A percentile compares a stretch with the other conserved stretches of the same genome.
phyloP scores from a whole-genome alignment of 805 yeast species.

The Wickerhamiella nectarea region DNA sequence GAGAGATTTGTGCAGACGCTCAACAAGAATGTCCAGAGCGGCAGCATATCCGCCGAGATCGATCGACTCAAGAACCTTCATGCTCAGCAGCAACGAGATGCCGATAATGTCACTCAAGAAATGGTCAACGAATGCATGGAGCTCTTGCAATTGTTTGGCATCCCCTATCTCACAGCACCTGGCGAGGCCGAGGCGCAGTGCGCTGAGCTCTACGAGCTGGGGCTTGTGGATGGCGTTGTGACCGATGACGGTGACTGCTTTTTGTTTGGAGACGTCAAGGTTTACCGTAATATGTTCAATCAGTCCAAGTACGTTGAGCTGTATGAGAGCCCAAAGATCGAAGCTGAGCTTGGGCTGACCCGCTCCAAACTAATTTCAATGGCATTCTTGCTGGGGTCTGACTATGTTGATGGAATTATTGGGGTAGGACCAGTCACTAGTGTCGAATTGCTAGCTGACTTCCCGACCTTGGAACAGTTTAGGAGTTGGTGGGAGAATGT shows the following conservation, averaged over 20 bases:
- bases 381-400: constrained; percentile 82
- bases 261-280: constrained; percentile 68
- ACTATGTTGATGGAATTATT: constrained; percentile 83
- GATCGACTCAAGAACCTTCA: constrained; percentile 45
- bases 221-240: constrained; percentile 82
- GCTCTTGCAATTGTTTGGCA: constrained; percentile 71
- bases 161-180: constrained; percentile 91
- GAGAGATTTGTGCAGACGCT: constrained; percentile 41
- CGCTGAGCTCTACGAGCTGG: constrained; percentile 56
- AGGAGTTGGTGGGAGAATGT: constrained; percentile 45
- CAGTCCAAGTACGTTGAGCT: constrained; percentile 87
- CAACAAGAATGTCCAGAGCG: constrained; percentile 15
- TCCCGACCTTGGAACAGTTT: constrained; percentile 35
- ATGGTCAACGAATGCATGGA: constrained; percentile 91
- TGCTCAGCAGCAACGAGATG: constrained; percentile 61
- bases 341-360: constrained; percentile 47
- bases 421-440: constrained; percentile 93
- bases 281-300: constrained; percentile 87
- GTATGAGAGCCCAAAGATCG: constrained; percentile 49
- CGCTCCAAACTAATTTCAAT: constrained; percentile 57
- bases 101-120: constrained; percentile 75
- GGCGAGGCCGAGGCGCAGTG: constrained; percentile 99
- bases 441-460: constrained; percentile 80
- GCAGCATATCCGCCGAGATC: constrained; percentile 18
- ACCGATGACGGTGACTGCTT: constrained; percentile 98